Percentiles rank a stretch among this genome's conserved stretches.
Evolutionary conservation across 2,329 filamentous ascomycete genomes (phyloP).

Genomic region (Penicillium sp.): DNA sequence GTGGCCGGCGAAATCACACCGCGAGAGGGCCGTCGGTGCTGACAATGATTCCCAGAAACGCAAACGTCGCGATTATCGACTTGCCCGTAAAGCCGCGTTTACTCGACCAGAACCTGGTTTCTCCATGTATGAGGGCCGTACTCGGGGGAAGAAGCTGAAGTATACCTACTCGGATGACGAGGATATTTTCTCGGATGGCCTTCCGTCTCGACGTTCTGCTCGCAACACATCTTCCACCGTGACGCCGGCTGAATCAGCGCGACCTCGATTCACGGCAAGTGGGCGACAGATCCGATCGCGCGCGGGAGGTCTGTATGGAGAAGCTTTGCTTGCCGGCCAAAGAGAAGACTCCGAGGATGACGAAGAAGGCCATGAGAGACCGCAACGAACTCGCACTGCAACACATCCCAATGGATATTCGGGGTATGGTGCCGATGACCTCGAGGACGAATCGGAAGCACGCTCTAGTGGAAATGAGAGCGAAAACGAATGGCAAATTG

Average conservation of each 20-base stretch:
- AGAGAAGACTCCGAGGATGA: slow-evolving; percentile 42
- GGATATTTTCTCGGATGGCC: slow-evolving; percentile 58
- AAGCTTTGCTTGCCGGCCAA: slow-evolving; percentile 52
- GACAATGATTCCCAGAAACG: slow-evolving; percentile 60
- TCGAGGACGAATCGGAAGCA: slow-evolving; percentile 61
- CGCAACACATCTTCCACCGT: slow-evolving; percentile 63
- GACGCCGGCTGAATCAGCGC: slow-evolving; percentile 63
- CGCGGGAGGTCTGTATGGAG: slow-evolving; percentile 51
- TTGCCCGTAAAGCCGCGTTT: slow-evolving; percentile 79
- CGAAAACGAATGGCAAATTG: slow-evolving; percentile 65
- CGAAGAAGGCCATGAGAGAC: slow-evolving; percentile 38
- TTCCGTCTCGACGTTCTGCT: slow-evolving; percentile 57
- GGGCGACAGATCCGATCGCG: slow-evolving; percentile 68
- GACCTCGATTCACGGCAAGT: slow-evolving; percentile 68
- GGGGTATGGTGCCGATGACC: slow-evolving; percentile 57
- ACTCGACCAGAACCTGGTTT: slow-evolving; percentile 80
- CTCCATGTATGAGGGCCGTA: slow-evolving; percentile 92
- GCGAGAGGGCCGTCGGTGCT: not conserved
- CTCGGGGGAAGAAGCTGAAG: slow-evolving; percentile 89
- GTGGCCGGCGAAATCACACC: slow-evolving; percentile 18
- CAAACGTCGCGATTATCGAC: slow-evolving; percentile 83
- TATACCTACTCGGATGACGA: slow-evolving; percentile 95
- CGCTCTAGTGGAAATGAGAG: slow-evolving; percentile 52
- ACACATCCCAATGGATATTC: slow-evolving; percentile 37
- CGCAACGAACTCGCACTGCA: slow-evolving; percentile 35